Percentiles rank a stretch among this genome's conserved stretches.
phyloP scores from a whole-genome alignment of 768 basidiomycete species.

The Rhizopogon roseolus region DNA sequence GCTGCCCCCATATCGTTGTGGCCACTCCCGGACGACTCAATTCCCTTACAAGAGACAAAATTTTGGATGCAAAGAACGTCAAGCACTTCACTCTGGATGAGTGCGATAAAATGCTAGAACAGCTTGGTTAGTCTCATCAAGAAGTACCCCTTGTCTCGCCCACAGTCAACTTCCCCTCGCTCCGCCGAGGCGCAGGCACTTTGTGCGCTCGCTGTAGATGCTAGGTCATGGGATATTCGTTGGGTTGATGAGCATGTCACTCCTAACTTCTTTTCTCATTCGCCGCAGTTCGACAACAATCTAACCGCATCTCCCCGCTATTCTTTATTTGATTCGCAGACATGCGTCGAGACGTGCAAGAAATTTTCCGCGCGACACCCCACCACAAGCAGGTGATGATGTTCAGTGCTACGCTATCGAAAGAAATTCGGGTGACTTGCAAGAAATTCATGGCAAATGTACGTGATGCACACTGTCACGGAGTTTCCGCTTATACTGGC shows the following conservation, averaged over 20 bases:
- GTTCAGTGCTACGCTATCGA: conserved; percentile 97
- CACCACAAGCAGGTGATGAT: conserved; percentile 99
- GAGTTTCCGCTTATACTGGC: background rate
- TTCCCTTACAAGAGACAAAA: conserved; percentile 92
- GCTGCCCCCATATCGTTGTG: conserved; percentile 98
- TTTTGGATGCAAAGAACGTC: conserved; percentile 90
- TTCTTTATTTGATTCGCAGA: conserved; percentile 60
- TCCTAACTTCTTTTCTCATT: conserved; percentile 42
- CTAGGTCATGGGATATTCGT: conserved; percentile 31
- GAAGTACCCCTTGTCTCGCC: conserved; percentile 33
- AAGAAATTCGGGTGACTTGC: conserved; percentile 96
- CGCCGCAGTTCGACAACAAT: conserved; percentile 47
- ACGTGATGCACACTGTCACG: conserved; percentile 26
- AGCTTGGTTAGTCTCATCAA: conserved; percentile 93
- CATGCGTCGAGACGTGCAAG: conserved; percentile 99
- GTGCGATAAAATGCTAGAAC: conserved; percentile 99
- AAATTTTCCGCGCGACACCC: conserved; percentile 97
- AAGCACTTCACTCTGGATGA: conserved; percentile 99
- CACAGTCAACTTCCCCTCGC: conserved; percentile 34
- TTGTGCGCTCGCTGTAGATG: conserved; percentile 35
- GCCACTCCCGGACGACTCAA: conserved; percentile 97
- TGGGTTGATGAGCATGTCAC: conserved; percentile 30
- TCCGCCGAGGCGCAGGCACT: conserved; percentile 32
- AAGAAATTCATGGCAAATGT: conserved; percentile 99
- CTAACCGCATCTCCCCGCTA: conserved; percentile 52